Evolutionary conservation across 441 rosid genomes (phyloP).

Genomic region (Adansonia grandidieri): DNA sequence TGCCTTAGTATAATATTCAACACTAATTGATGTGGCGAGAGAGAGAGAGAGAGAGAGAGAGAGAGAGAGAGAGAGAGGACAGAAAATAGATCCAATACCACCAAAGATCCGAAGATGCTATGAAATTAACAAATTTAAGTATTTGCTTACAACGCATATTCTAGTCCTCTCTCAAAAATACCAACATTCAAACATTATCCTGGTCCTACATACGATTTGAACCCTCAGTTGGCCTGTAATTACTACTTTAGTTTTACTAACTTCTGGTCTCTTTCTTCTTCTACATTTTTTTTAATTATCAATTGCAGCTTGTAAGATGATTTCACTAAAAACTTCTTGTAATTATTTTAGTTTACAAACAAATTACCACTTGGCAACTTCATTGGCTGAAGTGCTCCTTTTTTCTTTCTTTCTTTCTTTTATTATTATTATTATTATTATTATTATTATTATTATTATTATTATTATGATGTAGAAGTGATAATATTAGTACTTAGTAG

Average conservation of each 20-base stretch:
- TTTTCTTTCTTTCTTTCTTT: neutral
- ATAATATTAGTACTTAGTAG: neutral
- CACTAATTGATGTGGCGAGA: neutral
- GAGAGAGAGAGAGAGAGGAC: neutral
- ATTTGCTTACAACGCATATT: neutral
- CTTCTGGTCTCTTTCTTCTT: neutral
- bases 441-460: too few species aligned
- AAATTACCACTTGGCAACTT: slow-evolving; percentile 5
- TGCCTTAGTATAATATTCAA: neutral
- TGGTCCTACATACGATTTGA: neutral
- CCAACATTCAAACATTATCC: neutral
- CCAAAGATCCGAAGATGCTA: neutral
- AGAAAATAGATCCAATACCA: neutral
- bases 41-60: neutral
- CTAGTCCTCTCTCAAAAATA: neutral
- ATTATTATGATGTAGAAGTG: neutral
- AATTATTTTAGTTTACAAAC: neutral
- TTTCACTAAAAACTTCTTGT: neutral
- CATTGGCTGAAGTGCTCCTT: neutral
- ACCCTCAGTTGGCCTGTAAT: neutral
- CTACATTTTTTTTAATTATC: too few species aligned
- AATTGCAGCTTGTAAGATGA: neutral
- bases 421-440: neutral
- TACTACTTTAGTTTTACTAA: neutral
- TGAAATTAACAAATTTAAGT: neutral